Evolutionary conservation across 2,329 filamentous ascomycete species (phyloP), one percentile per base, ranked within the genome.

Genomic region (Venturia effusa): DNA sequence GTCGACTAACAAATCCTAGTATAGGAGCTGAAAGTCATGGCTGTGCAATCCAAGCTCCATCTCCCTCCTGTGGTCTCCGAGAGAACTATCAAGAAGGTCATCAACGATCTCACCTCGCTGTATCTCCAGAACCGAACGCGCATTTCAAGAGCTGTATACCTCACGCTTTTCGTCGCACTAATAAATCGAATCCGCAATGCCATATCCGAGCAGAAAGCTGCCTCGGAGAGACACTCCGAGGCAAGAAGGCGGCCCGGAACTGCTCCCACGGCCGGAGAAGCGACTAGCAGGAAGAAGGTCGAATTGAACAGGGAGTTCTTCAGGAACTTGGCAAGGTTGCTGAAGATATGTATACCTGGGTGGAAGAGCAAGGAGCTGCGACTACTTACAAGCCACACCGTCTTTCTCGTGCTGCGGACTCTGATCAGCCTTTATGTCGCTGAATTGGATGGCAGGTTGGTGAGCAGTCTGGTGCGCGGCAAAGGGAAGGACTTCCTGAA

Each of bases 361-460:
- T 95, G 90, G 88, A 83, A 84, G 72, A 96, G 89, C 75, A 92
- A 92, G 74, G 94, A 99, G 79, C 81, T 93, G 39, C 80, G 92
- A 67, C 78, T 99, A 69, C 79, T 99, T 65, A 81, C 93, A 69
- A 95, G 90, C 76, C 94, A 99, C 74, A 96, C 88, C 72, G 85
- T 97, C 70, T 99, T 99, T 74, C 78, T 99, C 68, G 88, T 99
- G 24, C 75, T 97, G 66, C 81, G 94, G 70, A 97, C 94, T 0
- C 78, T 99, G 71, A 92, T 99, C 70, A 97, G 92, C 76, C 75
- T 99, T 70, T 96, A 96, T 75, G 94, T 99, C 27, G 94, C 94
- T 1, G 92, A 96, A 74, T 87, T 99, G 80, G 94, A 99, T 76
- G 94, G 94, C 57, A 87, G 87, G 66, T 84, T 99, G 66, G 94